phyloP scores from a whole-genome alignment of 2,329 filamentous ascomycete genomes.

The Cordyceps farinosa region DNA sequence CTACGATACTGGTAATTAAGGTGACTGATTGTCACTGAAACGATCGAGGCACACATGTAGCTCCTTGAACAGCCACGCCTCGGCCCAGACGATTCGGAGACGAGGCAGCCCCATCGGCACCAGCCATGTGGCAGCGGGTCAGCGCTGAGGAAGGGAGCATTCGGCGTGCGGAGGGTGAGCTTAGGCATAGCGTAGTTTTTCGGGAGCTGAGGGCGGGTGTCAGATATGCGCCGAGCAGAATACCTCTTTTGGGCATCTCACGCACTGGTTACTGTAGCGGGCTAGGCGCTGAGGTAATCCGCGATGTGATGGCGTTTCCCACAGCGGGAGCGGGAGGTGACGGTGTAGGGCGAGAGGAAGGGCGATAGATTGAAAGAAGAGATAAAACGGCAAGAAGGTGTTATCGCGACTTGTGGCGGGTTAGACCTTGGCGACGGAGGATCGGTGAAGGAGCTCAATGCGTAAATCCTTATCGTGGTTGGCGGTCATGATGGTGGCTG shows the following conservation, averaged over 20 bases:
- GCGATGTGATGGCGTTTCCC: not conserved
- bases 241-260: constrained; percentile 6
- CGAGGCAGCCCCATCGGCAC: not conserved
- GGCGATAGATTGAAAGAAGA: no score
- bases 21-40: no score
- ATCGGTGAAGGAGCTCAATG: not conserved
- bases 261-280: not conserved
- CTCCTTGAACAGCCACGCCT: not conserved
- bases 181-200: not conserved
- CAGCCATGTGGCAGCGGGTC: not conserved
- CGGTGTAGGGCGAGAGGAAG: not conserved
- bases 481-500: not conserved
- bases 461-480: not conserved
- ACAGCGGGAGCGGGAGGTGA: not conserved
- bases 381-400: not conserved
- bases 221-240: constrained; percentile 4
- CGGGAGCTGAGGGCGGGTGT: not conserved
- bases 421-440: not conserved
- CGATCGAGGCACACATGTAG: not conserved
- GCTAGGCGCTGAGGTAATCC: constrained; percentile 13
- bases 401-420: not conserved
- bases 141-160: not conserved
- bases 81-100: not conserved
- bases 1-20: no score
- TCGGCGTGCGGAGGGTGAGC: not conserved